Evolutionary conservation across 2,329 filamentous ascomycete genomes (phyloP), one percentile per base, ranked within the genome.

Genomic region (Paecilomyces fulvus): DNA sequence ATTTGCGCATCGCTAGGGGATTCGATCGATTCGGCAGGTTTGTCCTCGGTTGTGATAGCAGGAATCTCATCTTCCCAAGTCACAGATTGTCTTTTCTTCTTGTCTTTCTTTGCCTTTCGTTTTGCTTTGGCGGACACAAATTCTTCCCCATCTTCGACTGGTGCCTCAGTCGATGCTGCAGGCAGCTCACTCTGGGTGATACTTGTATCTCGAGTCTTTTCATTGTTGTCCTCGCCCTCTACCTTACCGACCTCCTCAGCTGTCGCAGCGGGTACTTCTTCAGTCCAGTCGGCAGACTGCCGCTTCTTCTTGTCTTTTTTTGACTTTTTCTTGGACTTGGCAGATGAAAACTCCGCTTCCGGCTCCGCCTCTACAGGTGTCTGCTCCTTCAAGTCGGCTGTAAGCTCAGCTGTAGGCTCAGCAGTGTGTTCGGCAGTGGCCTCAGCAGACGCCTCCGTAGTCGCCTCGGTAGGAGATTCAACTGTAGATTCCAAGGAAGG

Each of bases 41-140:
- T 52, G 12, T 65, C 61, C 37, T 60, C 58, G 4, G 55, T 48
- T 20, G 57, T 23, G 11, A 55, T 50, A 43, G 56, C 46, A 55
- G 57, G 33, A 51, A 58, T 37, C 50, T 64, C 60, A 12, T 61
- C 56, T 50, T 66, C 65, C 49, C 63, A 57, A 51, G 56, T 65
- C 54, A 70, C 68, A 14, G 70, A 72, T 43, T 68, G 65, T 50
- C 65, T 68, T 58, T 67, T 71, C 37, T 43, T 43, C 59, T 71
- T 73, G 30, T 76, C 74, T 57, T 80, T 79, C 61, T 79, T 80
- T 10, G 69, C 75, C 60, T 79, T 80, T 63, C 77, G 74, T 59
- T 74, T 77, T 56, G 66, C 65, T 52, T 75, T 69, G 37, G 69
- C 60, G 7, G 71, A 66, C 60, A 68, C 69, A 59, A 63, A 66